Evolutionary conservation across 495 filamentous ascomycete genomes (phyloP).

Genomic region (Podospora pseudoanserina): DNA sequence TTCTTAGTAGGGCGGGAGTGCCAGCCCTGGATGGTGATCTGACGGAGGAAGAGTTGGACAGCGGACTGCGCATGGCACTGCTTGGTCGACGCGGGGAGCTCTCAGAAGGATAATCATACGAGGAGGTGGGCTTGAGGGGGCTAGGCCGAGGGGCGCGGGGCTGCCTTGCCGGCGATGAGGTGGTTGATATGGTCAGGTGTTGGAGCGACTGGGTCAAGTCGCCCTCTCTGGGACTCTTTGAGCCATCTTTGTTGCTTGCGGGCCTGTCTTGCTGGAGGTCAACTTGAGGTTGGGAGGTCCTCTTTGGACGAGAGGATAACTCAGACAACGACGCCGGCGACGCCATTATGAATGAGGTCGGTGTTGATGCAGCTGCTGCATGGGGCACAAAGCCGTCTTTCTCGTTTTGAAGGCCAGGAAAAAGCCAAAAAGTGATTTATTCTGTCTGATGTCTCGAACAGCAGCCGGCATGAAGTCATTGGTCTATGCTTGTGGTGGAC

Average conservation of each 20-base stretch:
- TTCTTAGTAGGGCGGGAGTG: slow-evolving; percentile 47
- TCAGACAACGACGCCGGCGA: slow-evolving; percentile 2
- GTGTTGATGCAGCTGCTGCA: background rate
- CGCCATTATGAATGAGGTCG: slow-evolving; percentile 6
- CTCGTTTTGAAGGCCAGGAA: background rate
- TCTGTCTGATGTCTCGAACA: background rate
- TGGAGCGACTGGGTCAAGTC: slow-evolving; percentile 42
- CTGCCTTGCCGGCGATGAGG: slow-evolving; percentile 26
- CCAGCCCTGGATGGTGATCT: slow-evolving; percentile 43
- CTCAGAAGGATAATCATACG: slow-evolving; percentile 23
- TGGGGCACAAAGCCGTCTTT: background rate
- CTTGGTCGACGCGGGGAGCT: slow-evolving; percentile 27
- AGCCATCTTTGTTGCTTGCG: slow-evolving; percentile 17
- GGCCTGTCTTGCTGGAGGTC: slow-evolving; percentile 12
- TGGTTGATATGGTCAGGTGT: slow-evolving; percentile 38
- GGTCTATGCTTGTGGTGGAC: slow-evolving; percentile 6
- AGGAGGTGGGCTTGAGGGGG: slow-evolving; percentile 25
- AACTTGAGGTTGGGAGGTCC: background rate
- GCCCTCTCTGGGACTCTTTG: slow-evolving; percentile 9
- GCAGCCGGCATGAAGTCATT: slow-evolving; percentile 18
- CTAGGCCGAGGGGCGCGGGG: slow-evolving; percentile 27
- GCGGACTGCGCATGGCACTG: slow-evolving; percentile 46
- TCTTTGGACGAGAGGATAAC: background rate
- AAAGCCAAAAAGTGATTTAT: background rate
- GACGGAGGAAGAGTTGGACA: slow-evolving; percentile 41